phyloP scores from a whole-genome alignment of 805 yeast species.

The Wickerhamiella occidentalis region DNA sequence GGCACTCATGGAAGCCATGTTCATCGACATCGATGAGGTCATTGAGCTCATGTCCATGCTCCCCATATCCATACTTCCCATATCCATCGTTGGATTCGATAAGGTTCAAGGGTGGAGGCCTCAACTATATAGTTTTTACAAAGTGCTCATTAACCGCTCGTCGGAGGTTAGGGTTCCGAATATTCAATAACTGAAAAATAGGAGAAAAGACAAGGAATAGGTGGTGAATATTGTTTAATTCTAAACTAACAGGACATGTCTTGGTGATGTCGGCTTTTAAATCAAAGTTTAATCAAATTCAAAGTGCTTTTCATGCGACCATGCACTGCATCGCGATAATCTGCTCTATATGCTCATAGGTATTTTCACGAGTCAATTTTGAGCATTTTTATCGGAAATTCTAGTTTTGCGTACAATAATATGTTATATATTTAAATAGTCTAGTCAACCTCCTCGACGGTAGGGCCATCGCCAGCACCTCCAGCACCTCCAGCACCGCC shows the following conservation, averaged over 20 bases:
- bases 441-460: slow-evolving; percentile 73
- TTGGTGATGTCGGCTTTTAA: no score
- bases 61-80: neutral
- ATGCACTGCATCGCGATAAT: neutral
- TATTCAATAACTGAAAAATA: neutral
- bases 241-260: no score
- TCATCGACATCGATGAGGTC: neutral
- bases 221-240: no score
- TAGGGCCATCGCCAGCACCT: slow-evolving; percentile 44
- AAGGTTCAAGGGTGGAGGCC: neutral
- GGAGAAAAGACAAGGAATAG: no score
- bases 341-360: neutral
- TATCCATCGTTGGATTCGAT: neutral
- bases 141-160: slow-evolving; percentile 8
- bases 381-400: neutral
- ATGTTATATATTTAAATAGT: slow-evolving; percentile 8
- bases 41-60: slow-evolving; percentile 5
- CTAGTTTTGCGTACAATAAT: neutral
- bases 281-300: neutral
- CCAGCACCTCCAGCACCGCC: slow-evolving; percentile 42
- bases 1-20: slow-evolving; percentile 1
- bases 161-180: neutral
- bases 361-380: neutral
- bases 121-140: neutral
- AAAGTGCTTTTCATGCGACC: no score